Base-by-base conservation (phyloP, 2,329 filamentous ascomycete genomes). In the Talaromyces islandicus region DNA sequence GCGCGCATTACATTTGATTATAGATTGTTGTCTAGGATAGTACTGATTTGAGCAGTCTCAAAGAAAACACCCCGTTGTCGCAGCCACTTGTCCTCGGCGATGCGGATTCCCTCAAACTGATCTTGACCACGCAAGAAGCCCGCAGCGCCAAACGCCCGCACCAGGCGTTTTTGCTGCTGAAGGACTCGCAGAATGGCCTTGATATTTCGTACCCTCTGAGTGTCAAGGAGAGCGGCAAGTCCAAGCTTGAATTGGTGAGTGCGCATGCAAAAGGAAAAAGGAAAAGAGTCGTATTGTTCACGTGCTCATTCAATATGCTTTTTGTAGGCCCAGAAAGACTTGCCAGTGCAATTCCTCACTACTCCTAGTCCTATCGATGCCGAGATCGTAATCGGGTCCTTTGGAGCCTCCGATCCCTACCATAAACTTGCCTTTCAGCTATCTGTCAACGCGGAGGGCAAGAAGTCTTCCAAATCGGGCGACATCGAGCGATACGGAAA, bases 141-240 rank as follows among this genome's bases (percentile, higher is more conserved):
- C 86, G 87, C 76, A 88, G 86, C 67, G 83, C 85, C 53, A 93
- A 92, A 81, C 86, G 90, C 65, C 91, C 94, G 67, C 94, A 99
- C 77, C 94, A 99, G 77, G 92, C 92, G 6, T 97, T 97, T 80
- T 82, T 99, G 58, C 82, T 94, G 17, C 77, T 99, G 60, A 87
- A 85, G 68, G 92, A 97, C 67, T 79, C 83, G 11, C 78, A 81
- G 12, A 88, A 87, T 11, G 91, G 90, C 38, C 81, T 99, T 53
- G 92, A 97, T 75, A 88, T 92, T 25, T 92, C 92, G 0, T 96
- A 93, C 69, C 86, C 92, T 1, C 82, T 99, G 68, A 87, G 79
- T 11, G 80, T 96, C 54, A 96, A 96, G 79, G 90, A 94, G 10
- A 91, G 83, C 69, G 94, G 94, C 66, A 96, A 96, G 78, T 91